Conservation (phyloP, 768 basidiomycete genomes). For the Termitomyces sp. region DNA sequence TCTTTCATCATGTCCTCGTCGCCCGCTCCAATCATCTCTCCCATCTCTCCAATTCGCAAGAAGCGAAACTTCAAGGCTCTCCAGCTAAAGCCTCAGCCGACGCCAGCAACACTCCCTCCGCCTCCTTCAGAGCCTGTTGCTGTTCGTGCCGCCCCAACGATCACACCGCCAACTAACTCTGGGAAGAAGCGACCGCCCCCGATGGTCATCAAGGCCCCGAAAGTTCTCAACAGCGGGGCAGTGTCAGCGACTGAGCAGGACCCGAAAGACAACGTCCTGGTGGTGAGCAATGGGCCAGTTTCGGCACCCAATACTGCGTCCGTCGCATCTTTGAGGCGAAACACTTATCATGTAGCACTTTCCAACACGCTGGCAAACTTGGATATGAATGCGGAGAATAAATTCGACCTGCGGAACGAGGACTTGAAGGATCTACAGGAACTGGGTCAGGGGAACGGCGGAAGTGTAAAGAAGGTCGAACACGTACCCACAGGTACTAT, state of each 20-base stretch:
- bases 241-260: conserved; percentile 38
- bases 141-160: conserved; percentile 46
- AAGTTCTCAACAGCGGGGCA: conserved; percentile 40
- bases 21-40: conserved; percentile 9
- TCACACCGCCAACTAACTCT: conserved; percentile 21
- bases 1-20: conserved; percentile 8
- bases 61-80: conserved; percentile 90
- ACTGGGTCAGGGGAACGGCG: conserved; percentile 94
- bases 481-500: conserved; percentile 86
- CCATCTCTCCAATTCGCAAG: conserved; percentile 61
- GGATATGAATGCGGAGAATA: conserved; percentile 81
- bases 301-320: conserved; percentile 51
- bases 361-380: conserved; percentile 82
- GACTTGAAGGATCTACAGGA: conserved; percentile 89
- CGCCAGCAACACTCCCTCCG: conserved; percentile 32
- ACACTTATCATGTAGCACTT: conserved; percentile 74
- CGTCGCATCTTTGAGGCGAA: conserved; percentile 49
- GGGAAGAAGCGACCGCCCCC: conserved; percentile 75
- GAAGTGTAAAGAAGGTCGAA: conserved; percentile 94
- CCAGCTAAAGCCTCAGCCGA: conserved; percentile 56
- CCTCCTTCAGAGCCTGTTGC: conserved; percentile 36
- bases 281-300: conserved; percentile 38
- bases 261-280: conserved; percentile 32
- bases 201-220: conserved; percentile 76
- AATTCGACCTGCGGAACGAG: conserved; percentile 80